A percentile compares a stretch with the other conserved stretches of the same genome.
Evolutionary conservation across 768 basidiomycete species (phyloP).

Genomic region (Pleurotus salmoneostramineus): DNA sequence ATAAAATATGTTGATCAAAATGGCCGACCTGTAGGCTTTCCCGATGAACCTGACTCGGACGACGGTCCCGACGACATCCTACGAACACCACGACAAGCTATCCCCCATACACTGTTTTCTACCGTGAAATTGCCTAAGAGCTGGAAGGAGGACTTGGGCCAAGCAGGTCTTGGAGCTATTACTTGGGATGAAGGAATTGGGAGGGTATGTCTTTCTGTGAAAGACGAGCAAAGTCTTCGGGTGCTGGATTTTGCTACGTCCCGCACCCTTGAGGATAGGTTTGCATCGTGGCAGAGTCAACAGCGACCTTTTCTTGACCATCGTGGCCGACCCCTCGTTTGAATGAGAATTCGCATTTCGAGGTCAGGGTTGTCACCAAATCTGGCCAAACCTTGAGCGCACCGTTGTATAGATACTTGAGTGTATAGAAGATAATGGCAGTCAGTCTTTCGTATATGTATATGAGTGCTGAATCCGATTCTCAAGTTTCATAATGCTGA

Average conservation of each 20-base stretch:
- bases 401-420: no score
- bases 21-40: constrained; percentile 8
- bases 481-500: no score
- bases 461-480: no score
- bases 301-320: constrained; percentile 9
- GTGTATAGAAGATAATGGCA: no score
- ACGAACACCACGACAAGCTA: constrained; percentile 16
- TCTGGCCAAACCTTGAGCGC: no score
- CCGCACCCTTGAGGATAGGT: constrained; percentile 21
- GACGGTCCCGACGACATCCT: constrained; percentile 14
- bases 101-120: constrained; percentile 14
- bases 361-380: no score
- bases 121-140: constrained; percentile 9
- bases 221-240: constrained; percentile 32
- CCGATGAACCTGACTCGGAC: constrained; percentile 13
- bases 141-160: constrained; percentile 12
- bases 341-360: no score
- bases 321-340: no score
- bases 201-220: constrained; percentile 48
- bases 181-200: constrained; percentile 68
- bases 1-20: constrained; percentile 35
- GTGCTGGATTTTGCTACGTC: constrained; percentile 45
- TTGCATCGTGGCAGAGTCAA: constrained; percentile 25
- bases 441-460: no score
- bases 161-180: constrained; percentile 39